These are phyloP conservation scores for Yueomyces sp. DNA, from an alignment of 805 yeast species.

Conservation along the genomic window DNA sequence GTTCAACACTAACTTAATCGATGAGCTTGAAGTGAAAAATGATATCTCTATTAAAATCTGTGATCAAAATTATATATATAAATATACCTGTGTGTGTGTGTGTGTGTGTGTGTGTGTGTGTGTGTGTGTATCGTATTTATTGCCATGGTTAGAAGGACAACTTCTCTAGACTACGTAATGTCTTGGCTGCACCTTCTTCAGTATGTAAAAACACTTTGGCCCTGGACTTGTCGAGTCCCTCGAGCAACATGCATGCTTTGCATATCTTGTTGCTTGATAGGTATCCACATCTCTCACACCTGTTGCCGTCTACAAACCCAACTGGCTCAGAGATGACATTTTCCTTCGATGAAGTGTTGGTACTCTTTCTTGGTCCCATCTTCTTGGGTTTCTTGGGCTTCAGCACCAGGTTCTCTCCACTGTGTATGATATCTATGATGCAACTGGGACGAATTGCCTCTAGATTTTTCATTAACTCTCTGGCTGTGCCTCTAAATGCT, in stretches of 20 bases:
- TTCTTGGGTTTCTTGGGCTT: constrained; percentile 38
- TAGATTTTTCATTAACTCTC: constrained; percentile 78
- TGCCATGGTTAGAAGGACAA: constrained; percentile 37
- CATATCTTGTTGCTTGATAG: constrained; percentile 78
- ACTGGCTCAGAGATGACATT: constrained; percentile 1
- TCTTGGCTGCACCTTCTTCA: constrained; percentile 50
- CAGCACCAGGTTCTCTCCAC: constrained; percentile 77
- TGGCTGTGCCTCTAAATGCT: constrained; percentile 94
- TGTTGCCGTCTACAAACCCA: constrained; percentile 46
- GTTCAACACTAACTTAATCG: too few relatives aligned
- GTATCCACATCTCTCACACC: constrained; percentile 86
- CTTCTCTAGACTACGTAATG: constrained; percentile 47
- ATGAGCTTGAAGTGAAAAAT: too few relatives aligned
- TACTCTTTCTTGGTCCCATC: constrained; percentile 20
- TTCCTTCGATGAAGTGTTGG: constrained; percentile 5
- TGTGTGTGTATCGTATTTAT: background rate
- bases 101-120: too few relatives aligned
- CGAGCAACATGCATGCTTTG: constrained; percentile 82
- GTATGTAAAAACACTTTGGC: constrained; percentile 43
- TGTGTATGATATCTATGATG: constrained; percentile 84
- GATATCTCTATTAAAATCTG: too few relatives aligned
- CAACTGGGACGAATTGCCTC: constrained; percentile 88
- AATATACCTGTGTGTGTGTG: too few relatives aligned
- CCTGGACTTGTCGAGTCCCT: constrained; percentile 67
- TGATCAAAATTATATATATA: too few relatives aligned